Base-by-base conservation (phyloP, 306 rosid species). In the Arachis stenosperma region DNA sequence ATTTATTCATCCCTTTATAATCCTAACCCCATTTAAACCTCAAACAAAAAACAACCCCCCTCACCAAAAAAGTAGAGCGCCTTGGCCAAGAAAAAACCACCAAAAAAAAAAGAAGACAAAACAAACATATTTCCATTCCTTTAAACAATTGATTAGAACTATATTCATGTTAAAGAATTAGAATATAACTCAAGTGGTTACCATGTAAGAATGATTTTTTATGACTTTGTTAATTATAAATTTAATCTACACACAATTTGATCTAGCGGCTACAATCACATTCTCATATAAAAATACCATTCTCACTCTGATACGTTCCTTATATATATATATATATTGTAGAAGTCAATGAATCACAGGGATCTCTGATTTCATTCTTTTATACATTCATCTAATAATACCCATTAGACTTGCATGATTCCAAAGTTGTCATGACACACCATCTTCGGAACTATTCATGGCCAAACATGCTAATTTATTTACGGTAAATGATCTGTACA, bases 401-500 rank as follows among this genome's bases (percentile, higher is more conserved):
- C 43, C 46, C 27, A 67, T 41, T 42, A 42, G 57, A 15, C 17
- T 30, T 13, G 13, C 43, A 22, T 59, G 42, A 51, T 59, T 79
- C 41, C 40, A 57, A 42, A 69, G 75, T 30, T 65, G 36, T 39
- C n/a, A 29, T 43, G 53, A 30, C 30, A 43, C 30, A 53, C 7
- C 43, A 29, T 43, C 67, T 74, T 69, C 44, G 9, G 76, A 74
- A 54, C 57, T 55, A 11, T 48, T 63, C n/a, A 37, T 5, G 60
- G 68, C 30, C 9, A 8, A 57, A 37, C 15, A 62, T 22, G 44
- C 47, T 53, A 33, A 27, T 27, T 73, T 22, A 27, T 61, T 75
- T 55, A 14, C 5, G 8, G 22, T 15, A 61, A 17, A 53, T 65
- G 65, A 42, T 56, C 55, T 36, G 14, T 56, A 46, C 52, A 66